Conservation (phyloP, 2,329 filamentous ascomycete genomes). For the Microsporum canis region DNA sequence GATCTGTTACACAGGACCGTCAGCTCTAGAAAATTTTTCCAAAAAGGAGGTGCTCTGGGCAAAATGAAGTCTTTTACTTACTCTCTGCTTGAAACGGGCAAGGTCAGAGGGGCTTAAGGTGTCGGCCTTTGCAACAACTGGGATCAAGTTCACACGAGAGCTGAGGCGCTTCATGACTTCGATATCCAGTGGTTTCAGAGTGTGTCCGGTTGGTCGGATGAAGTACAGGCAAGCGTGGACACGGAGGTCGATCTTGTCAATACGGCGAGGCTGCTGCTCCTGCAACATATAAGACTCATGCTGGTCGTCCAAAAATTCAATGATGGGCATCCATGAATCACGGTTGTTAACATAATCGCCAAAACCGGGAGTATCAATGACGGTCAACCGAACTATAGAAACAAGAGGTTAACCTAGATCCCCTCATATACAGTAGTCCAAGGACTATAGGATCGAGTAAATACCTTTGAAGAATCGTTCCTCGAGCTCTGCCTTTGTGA, state of each 20-base stretch:
- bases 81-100: conserved; percentile 87
- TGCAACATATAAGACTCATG: conserved; percentile 99
- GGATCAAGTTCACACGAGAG: conserved; percentile 95
- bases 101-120: conserved; percentile 89
- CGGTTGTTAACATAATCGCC: conserved; percentile 99
- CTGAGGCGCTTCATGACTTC: conserved; percentile 99
- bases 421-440: not conserved
- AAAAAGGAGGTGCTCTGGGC: not conserved
- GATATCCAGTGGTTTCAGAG: conserved; percentile 95
- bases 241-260: conserved; percentile 98
- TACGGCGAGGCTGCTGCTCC: conserved; percentile 95
- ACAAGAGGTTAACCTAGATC: conserved; percentile 13
- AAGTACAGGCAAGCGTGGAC: conserved; percentile 99
- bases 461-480: conserved; percentile 99
- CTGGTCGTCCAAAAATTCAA: conserved; percentile 99
- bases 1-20: conserved; percentile 48
- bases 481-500: conserved; percentile 98
- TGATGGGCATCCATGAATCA: conserved; percentile 99
- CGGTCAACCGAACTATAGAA: conserved; percentile 76
- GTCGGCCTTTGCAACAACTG: conserved; percentile 96
- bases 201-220: conserved; percentile 96
- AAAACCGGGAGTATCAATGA: conserved; percentile 97
- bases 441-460: not conserved
- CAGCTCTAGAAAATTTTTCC: not conserved
- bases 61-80: conserved; percentile 37